These are phyloP conservation scores for Athelia sp. DNA, from an alignment of 1,284 basidiomycete genomes.

Conservation along the genomic window DNA sequence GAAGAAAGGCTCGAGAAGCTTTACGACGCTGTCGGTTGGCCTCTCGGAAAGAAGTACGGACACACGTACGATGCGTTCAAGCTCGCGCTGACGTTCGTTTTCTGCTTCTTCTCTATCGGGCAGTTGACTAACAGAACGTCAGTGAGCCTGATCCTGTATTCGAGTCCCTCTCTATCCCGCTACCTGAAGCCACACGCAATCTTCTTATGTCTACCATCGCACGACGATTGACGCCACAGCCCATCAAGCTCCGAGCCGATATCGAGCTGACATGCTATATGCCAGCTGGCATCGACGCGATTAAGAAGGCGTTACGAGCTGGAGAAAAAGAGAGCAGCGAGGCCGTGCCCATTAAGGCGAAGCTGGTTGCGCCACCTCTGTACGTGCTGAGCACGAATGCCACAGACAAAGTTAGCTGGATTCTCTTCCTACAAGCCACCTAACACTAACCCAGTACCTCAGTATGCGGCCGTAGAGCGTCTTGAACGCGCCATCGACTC, in stretches of 20 bases:
- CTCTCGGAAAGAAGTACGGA: conserved; percentile 87
- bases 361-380: conserved; percentile 93
- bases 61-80: conserved; percentile 99
- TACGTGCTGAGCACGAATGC: conserved; percentile 96
- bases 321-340: conserved; percentile 89
- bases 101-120: conserved; percentile 2
- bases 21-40: conserved; percentile 93
- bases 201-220: conserved; percentile 88
- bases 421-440: conserved; percentile 3
- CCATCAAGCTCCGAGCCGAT: conserved; percentile 98
- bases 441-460: background rate
- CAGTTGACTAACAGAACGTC: conserved; percentile 8
- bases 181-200: conserved; percentile 56
- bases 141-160: conserved; percentile 90
- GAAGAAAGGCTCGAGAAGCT: conserved; percentile 77
- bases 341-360: conserved; percentile 94
- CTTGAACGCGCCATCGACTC: conserved; percentile 92
- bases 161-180: conserved; percentile 58
- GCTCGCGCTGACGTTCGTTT: conserved; percentile 81
- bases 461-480: conserved; percentile 87
- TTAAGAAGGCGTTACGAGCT: conserved; percentile 86
- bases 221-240: conserved; percentile 93
- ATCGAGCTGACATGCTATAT: conserved; percentile 97
- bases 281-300: conserved; percentile 96
- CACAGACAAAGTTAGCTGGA: conserved; percentile 80